A percentile compares a stretch with the other conserved stretches of the same genome.
phyloP scores from a whole-genome alignment of 768 basidiomycete species.

The Termitomyces sp. region DNA sequence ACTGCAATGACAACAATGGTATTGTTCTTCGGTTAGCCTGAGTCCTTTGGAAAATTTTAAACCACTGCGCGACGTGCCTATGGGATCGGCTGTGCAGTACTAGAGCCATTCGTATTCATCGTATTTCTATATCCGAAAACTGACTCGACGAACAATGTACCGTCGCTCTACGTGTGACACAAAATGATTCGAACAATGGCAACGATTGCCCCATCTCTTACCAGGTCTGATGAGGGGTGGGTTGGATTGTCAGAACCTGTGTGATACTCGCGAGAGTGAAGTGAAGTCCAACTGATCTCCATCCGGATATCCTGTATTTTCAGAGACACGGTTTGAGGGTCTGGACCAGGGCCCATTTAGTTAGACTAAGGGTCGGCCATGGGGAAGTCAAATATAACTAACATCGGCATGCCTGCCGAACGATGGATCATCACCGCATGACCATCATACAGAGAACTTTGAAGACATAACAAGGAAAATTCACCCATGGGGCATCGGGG shows the following conservation, averaged over 20 bases:
- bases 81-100: neutral
- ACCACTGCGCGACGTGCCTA: neutral
- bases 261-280: neutral
- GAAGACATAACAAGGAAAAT: neutral
- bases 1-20: neutral
- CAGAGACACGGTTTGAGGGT: neutral
- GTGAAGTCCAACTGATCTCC: neutral
- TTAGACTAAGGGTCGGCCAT: conserved; percentile 2
- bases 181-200: too few relatives aligned
- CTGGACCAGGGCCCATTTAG: neutral
- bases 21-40: neutral
- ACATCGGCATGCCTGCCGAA: conserved; percentile 1
- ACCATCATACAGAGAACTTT: neutral
- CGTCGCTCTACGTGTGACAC: neutral
- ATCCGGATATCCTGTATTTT: neutral
- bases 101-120: neutral
- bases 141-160: neutral
- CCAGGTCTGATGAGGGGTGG: neutral
- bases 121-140: neutral
- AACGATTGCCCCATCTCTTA: neutral
- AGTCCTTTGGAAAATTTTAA: neutral
- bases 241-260: neutral
- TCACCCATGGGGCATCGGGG: neutral
- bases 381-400: neutral
- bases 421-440: neutral